Evolutionary conservation across 805 yeast species (phyloP), one percentile per base, ranked within the genome.

Genomic region (Candida nanaspora): DNA sequence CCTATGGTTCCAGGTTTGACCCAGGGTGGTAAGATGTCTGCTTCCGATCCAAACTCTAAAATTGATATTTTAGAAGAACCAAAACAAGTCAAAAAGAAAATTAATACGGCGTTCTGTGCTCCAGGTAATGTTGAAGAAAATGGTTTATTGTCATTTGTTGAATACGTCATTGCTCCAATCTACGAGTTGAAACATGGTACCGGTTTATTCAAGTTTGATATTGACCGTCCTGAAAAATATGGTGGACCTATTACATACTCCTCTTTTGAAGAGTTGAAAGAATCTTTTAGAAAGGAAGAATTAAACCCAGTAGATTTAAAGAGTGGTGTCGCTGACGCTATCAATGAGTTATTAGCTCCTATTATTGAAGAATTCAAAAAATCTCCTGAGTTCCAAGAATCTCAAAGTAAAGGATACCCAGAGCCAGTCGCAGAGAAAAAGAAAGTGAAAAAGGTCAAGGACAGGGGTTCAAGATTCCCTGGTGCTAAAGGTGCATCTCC

Each of bases 21-120:
- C 26, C 96, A 89, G 66, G 97, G 98, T 53, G 98, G 94, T 56
- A 93, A 93, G 62, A 93, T 93, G 99, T 86, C 96, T 53, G 96
- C 98, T 2, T 86, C 96, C 28, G 98, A 93, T 68, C 97, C 98
- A 53, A 93, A 88, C 72, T 89, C 98, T 42, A 93, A 93, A 68
- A 88, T 93, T 48, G 98, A 93, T 57, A 63, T 93, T 29, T 67
- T 89, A 46, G 99, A 93, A 63, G 91, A 83, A 37, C 95, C 96
- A 51, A 84, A 84, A 58, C 64, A 68, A 26, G 93, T 93, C 42
- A 83, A 80, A 66, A 91, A 91, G 80, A 93, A 93, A 75, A 79
- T 93, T 53, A 78, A 79, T 52, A 76, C 85, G 55, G 98, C 99
- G 2, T 91, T 75, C 71, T 93, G 97, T 69, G 89, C 95, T 20